Evolutionary conservation across 352 stramenopile species (phyloP), one percentile per base, ranked within the genome.

Genomic region (Pythium graminicola): DNA sequence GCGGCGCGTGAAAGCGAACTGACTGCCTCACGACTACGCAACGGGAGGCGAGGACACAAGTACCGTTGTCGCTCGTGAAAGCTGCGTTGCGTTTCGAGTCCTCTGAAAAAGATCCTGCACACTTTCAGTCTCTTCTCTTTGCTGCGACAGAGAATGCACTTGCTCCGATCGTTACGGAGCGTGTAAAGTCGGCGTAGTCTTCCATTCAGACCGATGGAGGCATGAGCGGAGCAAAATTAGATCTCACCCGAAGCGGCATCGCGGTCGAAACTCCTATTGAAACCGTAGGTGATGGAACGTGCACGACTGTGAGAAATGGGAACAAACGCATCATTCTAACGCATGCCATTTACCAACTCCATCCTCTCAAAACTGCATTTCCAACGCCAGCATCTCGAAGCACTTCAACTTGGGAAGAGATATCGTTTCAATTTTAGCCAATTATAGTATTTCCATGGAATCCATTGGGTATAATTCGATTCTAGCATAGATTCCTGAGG

Each of bases 391-490:
- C n/a, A n/a, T n/a, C n/a, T n/a, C n/a, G n/a, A n/a, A n/a, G n/a
- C n/a, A 36, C 48, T 55, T 55, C 48, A 55, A 55, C 48, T 55
- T 55, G 43, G 17, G 6, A 24, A 33, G 46, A 60, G 46, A n/a
- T n/a, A n/a, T n/a, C n/a, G 32, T 60, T 60, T 53, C 26, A 13
- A 20, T 53, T 60, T 60, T 13, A 9, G 14, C 52, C 52, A 60
- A 60, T 53, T 33, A 48, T 1, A 1, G 10, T 2, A 17, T 48
- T n/a, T n/a, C n/a, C n/a, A n/a, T n/a, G n/a, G n/a, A n/a, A n/a
- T n/a, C n/a, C n/a, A 51, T 60, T 60, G 42, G 52, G 13, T 47
- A 26, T 31, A 36, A 60, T 35, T 32, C 6, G n/a, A 9, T 2
- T 39, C 23, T 27, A 27, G 28, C 23, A 29, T 26, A 2, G 14